Evolutionary conservation across 164 flowering plant species (phyloP), one percentile per base, ranked within the genome.

Genomic region (Nymphaea colorata): DNA sequence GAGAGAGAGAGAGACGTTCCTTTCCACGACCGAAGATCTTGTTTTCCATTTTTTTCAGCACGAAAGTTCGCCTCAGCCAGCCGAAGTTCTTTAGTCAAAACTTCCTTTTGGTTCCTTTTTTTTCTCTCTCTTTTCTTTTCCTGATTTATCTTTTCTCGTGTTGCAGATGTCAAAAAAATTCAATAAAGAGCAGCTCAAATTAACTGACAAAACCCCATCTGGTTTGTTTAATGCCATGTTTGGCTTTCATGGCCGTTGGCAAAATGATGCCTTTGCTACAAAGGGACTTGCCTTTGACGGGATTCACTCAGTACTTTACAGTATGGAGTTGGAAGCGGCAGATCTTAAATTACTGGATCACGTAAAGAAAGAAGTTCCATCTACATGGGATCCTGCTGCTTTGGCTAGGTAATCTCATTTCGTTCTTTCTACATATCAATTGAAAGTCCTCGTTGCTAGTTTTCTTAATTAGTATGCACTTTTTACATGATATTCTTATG

Each of bases 131-230:
- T 45, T 45, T 5, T 10, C 7, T 45, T 45, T 45, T 45, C 7
- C 53, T 45, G 5, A 45, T 45, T 67, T 17, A 53, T 18, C 25
- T 60, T 55, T 73, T 36, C 5, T 65, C 36, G 42, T 64, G 8
- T 61, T 73, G 42, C 79, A 93, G 98, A 93, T 93, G 98, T 84
- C 97, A 42, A 96, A 87, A 80, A 87, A 75, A 43, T 85, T 87
- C 76, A 93, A 93, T 70, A 86, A 81, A 71, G 90, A 85, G 18
- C 72, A 82, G 3, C 78, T 86, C 41, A 25, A 25, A 25, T 75
- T 93, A 44, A 76, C 90, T 0, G 94, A 97, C 4, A 89, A 89
- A 81, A 87, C 90, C 51, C 98, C 98, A 0, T 80, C 82, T 8
- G 98, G 97, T 2, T 64, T 69, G 3, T 93, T 90, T 73, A 90